Evolutionary conservation across 2,329 filamentous ascomycete genomes (phyloP).

Genomic region (Ophidiomyces ophidiicola): DNA sequence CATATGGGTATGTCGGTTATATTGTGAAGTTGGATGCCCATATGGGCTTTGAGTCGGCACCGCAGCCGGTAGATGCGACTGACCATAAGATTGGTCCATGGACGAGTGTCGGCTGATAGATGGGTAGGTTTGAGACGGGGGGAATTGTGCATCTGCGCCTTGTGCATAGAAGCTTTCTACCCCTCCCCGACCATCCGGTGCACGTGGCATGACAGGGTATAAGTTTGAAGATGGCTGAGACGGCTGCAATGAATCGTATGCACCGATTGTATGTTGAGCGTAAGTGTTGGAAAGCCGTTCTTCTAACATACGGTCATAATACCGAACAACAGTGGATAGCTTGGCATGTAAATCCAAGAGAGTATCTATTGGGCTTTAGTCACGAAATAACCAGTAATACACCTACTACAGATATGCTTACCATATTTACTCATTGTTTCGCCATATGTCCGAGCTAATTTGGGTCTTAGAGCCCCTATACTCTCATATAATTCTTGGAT

Average conservation of each 20-base stretch:
- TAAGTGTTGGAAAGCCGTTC: slow-evolving; percentile 89
- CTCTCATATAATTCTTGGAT: slow-evolving; percentile 97
- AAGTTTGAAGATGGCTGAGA: slow-evolving; percentile 44
- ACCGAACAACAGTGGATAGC: slow-evolving; percentile 86
- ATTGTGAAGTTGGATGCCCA: slow-evolving; percentile 2
- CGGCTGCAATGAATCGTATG: slow-evolving; percentile 41
- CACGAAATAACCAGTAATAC: not conserved
- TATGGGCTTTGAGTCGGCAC: not conserved
- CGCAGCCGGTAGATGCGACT: not conserved
- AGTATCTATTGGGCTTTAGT: slow-evolving; percentile 51
- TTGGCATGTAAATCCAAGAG: slow-evolving; percentile 90
- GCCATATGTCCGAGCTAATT: slow-evolving; percentile 86
- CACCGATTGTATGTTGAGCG: slow-evolving; percentile 60
- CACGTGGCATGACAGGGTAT: slow-evolving; percentile 58
- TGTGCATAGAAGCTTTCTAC: slow-evolving; percentile 13
- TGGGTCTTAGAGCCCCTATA: slow-evolving; percentile 84
- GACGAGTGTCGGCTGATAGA: slow-evolving; percentile 6
- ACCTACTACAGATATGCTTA: slow-evolving; percentile 34
- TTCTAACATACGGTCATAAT: slow-evolving; percentile 97
- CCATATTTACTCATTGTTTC: slow-evolving; percentile 99
- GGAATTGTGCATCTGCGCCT: not conserved
- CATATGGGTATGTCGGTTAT: slow-evolving; percentile 1
- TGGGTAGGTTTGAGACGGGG: slow-evolving; percentile 3
- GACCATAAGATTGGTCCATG: slow-evolving; percentile 5
- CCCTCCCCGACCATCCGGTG: slow-evolving; percentile 39